Percentiles rank a stretch among this genome's conserved stretches.
These are phyloP conservation scores for Cercospora sp. DNA, from an alignment of 2,329 filamentous ascomycete species.

Conservation along the genomic window DNA sequence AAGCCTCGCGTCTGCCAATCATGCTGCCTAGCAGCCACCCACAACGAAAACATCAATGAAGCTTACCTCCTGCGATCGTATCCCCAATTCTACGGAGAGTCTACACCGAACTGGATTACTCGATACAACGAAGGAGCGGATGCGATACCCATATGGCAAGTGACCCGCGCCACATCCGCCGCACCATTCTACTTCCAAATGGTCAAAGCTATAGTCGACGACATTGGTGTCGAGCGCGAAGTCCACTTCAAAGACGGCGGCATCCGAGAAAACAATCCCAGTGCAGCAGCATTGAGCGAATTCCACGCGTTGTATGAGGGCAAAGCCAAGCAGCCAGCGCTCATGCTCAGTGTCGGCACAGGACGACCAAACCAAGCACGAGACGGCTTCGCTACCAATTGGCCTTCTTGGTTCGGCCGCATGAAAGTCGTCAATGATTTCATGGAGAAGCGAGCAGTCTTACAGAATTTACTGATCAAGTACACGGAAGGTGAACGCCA, in stretches of 20 bases:
- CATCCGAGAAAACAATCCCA: slow-evolving; percentile 54
- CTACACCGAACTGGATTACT: slow-evolving; percentile 46
- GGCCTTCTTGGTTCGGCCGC: slow-evolving; percentile 49
- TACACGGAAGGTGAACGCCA: slow-evolving; percentile 54
- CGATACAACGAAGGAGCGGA: slow-evolving; percentile 51
- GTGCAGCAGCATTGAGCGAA: slow-evolving; percentile 50
- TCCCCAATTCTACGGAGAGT: slow-evolving; percentile 47
- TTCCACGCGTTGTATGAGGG: slow-evolving; percentile 51
- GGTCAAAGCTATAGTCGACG: slow-evolving; percentile 48
- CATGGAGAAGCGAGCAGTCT: slow-evolving; percentile 52
- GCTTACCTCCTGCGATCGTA: slow-evolving; percentile 54
- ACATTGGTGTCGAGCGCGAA: slow-evolving; percentile 30
- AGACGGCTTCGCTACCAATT: slow-evolving; percentile 50
- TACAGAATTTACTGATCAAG: slow-evolving; percentile 54
- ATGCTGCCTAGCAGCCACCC: slow-evolving; percentile 53
- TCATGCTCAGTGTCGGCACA: slow-evolving; percentile 51
- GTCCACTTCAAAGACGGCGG: slow-evolving; percentile 53
- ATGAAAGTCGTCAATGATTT: slow-evolving; percentile 46
- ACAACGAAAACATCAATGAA: slow-evolving; percentile 50
- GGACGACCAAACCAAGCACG: slow-evolving; percentile 47
- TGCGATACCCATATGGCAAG: slow-evolving; percentile 53
- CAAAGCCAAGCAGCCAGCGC: slow-evolving; percentile 43
- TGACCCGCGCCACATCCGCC: slow-evolving; percentile 55
- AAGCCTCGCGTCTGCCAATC: slow-evolving; percentile 41
- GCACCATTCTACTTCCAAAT: slow-evolving; percentile 56